phyloP scores from a whole-genome alignment of 2,329 filamentous ascomycete genomes.

The Fusarium clavum region DNA sequence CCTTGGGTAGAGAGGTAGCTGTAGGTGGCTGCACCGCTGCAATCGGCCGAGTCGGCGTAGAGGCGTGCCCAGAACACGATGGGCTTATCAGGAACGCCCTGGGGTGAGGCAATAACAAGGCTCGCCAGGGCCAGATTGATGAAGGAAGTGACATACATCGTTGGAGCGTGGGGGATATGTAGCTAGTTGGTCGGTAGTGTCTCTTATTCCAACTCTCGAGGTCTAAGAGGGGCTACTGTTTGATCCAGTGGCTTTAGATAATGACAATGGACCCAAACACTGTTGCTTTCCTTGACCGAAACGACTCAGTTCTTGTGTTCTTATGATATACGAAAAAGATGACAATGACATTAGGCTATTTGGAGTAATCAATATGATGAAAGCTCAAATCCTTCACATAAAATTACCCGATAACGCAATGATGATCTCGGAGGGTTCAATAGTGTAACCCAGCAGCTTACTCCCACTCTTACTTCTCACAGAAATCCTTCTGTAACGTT shows the following conservation, averaged over 20 bases:
- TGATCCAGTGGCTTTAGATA: fast-evolving
- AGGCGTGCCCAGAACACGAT: neutral
- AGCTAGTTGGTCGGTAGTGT: neutral
- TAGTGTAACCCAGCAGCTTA: neutral
- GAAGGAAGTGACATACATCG: neutral
- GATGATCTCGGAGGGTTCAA: neutral
- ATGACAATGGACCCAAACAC: neutral
- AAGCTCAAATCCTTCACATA: neutral
- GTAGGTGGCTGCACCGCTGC: neutral
- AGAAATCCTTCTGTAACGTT: neutral
- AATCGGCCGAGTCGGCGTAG: neutral
- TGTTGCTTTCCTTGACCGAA: neutral
- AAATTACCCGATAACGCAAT: neutral
- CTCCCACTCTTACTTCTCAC: neutral
- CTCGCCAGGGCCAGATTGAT: neutral
- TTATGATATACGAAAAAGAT: neutral
- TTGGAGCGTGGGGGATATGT: neutral
- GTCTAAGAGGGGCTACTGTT: neutral
- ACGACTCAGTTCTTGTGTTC: neutral
- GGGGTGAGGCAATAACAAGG: neutral
- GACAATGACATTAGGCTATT: neutral
- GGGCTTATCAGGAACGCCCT: neutral
- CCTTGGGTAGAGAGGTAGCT: neutral
- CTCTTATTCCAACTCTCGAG: neutral
- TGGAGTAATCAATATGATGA: neutral